phyloP scores from a whole-genome alignment of 345 rosid genomes.

The Limnanthes douglasii region DNA sequence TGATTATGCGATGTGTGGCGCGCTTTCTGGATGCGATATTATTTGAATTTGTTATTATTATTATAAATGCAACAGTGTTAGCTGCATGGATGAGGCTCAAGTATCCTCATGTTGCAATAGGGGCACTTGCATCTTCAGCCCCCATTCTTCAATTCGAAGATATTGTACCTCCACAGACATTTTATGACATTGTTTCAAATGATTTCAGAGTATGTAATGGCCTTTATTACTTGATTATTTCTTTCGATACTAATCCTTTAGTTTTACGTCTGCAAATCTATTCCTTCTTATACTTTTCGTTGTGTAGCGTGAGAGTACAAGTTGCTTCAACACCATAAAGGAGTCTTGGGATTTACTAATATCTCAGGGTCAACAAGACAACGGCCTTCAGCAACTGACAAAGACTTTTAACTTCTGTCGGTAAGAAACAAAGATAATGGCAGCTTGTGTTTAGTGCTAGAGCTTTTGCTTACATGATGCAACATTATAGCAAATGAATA shows the following conservation, averaged over 20 bases:
- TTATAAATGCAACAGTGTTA: conserved; percentile 44
- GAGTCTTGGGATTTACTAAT: conserved; percentile 50
- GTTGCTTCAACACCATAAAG: conserved; percentile 75
- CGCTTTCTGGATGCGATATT: not conserved
- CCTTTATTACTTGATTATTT: not conserved
- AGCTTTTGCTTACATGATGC: not conserved
- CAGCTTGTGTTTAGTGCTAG: not conserved
- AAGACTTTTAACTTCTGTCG: conserved; percentile 53
- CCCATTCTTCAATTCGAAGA: conserved; percentile 93
- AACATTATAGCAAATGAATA: not conserved
- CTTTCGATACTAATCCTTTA: not conserved
- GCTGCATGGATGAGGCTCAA: conserved; percentile 98
- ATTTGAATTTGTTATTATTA: conserved; percentile 1
- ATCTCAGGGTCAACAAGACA: conserved; percentile 44
- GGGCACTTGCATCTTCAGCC: conserved; percentile 89
- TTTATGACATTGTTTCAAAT: conserved; percentile 72
- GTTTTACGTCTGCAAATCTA: not conserved
- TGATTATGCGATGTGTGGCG: not conserved
- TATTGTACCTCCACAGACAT: conserved; percentile 71
- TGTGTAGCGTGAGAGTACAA: conserved; percentile 63
- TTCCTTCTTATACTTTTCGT: not conserved
- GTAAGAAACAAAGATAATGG: conserved; percentile 22
- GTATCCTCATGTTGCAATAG: conserved; percentile 82
- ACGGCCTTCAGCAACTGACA: conserved; percentile 57
- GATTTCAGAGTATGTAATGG: conserved; percentile 42